Evolutionary conservation across 306 rosid genomes (phyloP).

Genomic region (Begonia loranthoides): DNA sequence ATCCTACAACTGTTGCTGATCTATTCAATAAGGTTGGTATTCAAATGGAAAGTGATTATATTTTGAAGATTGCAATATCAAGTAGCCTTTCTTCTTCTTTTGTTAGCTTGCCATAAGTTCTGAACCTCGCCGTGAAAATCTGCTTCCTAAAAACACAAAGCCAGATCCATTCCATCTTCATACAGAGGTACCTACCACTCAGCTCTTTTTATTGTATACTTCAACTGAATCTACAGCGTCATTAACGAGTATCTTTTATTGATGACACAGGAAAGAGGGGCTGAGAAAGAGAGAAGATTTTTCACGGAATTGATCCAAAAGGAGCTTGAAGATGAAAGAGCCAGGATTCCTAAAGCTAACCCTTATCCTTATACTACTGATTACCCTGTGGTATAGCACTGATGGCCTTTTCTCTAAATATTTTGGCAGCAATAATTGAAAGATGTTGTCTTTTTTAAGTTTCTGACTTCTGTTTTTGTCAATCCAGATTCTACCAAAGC

Average conservation of each 20-base stretch:
- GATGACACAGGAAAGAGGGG: slow-evolving; percentile 82
- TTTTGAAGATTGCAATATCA: too few relatives aligned
- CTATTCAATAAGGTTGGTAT: slow-evolving; percentile 62
- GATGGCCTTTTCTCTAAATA: too few relatives aligned
- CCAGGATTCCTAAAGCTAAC: slow-evolving; percentile 76
- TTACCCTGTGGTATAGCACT: slow-evolving; percentile 65
- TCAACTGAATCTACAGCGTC: neutral
- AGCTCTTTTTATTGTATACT: neutral
- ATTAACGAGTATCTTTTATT: neutral
- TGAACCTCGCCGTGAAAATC: slow-evolving; percentile 33
- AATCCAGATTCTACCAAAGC: slow-evolving; percentile 73
- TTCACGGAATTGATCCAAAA: slow-evolving; percentile 43
- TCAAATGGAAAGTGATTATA: too few relatives aligned
- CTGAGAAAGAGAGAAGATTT: slow-evolving; percentile 62
- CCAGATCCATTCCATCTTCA: slow-evolving; percentile 84
- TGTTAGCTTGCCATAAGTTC: slow-evolving; percentile 61
- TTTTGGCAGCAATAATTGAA: too few relatives aligned
- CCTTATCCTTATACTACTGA: slow-evolving; percentile 97
- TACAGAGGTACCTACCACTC: slow-evolving; percentile 55
- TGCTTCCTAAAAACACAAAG: slow-evolving; percentile 53
- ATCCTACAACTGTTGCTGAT: slow-evolving; percentile 39
- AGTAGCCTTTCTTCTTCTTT: neutral
- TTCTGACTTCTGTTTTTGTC: too few relatives aligned
- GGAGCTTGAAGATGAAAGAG: slow-evolving; percentile 65
- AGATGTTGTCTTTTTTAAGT: too few relatives aligned